Conservation (phyloP, 805 yeast species). For the Spathaspora hagerdaliae region DNA sequence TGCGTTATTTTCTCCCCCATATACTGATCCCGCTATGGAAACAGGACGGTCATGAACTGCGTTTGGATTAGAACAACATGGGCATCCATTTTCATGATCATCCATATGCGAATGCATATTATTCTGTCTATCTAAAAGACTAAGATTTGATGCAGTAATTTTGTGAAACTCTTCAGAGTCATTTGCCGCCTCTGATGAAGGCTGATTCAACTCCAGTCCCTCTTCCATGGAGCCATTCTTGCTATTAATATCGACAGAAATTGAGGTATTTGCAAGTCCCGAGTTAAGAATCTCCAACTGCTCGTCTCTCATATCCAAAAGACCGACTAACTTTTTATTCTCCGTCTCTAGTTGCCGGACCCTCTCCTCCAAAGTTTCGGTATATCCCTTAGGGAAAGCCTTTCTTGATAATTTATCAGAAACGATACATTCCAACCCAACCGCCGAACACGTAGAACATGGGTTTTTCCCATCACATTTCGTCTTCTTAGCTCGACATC, state of each 20-base stretch:
- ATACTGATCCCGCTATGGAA: constrained; percentile 60
- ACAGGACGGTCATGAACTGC: constrained; percentile 62
- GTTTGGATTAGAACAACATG: constrained; percentile 58
- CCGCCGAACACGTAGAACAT: constrained; percentile 78
- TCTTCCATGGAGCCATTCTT: neutral
- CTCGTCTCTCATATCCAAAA: constrained; percentile 62
- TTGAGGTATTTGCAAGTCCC: constrained; percentile 1
- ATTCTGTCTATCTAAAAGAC: constrained; percentile 10
- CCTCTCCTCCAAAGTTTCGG: constrained; percentile 84
- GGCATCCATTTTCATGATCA: constrained; percentile 34
- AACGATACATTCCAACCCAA: constrained; percentile 86
- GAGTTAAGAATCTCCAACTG: constrained; percentile 39
- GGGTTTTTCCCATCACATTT: constrained; percentile 75
- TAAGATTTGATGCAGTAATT: constrained; percentile 12
- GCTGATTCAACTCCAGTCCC: neutral
- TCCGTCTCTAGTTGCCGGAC: constrained; percentile 84
- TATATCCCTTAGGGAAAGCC: constrained; percentile 89
- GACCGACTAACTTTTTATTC: constrained; percentile 62
- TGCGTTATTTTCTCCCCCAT: constrained; percentile 29
- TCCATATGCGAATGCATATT: constrained; percentile 19
- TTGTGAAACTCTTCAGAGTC: constrained; percentile 1
- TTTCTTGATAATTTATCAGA: constrained; percentile 80
- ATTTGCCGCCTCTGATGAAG: neutral
- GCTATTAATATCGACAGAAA: neutral
- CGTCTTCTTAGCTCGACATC: constrained; percentile 79